Base-by-base conservation (phyloP, 2,329 filamentous ascomycete genomes). In the Talaromyces sp. region DNA sequence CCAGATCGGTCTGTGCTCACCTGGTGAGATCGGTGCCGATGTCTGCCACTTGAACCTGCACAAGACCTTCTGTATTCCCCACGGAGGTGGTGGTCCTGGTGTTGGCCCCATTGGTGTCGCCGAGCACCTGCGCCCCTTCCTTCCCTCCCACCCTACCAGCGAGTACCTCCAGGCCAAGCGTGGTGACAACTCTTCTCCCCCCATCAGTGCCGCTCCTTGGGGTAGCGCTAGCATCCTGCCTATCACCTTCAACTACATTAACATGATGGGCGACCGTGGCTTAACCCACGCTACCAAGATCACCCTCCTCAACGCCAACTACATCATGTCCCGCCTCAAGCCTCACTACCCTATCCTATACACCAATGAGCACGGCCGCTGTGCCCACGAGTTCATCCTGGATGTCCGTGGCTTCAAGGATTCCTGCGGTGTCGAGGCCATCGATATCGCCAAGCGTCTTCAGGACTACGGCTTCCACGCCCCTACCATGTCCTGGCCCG, bases 1-100 rank as follows among this genome's bases (percentile, higher is more conserved):
- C 16, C 93, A 97, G 75, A 97, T 97, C 59, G 93, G 93, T 11
- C 83, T 97, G 10, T 96, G 91, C 78, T 96, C 91, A 0, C 93
- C 93, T 1, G 93, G 93, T 35, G 91, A 95, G 72, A 96, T 97
- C 62, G 93, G 93, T 17, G 93, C 93, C 27, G 93, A 97, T 70
- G 92, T 97, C 35, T 97, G 93, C 82, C 93, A 97, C 78, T 81
- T 97, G 55, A 97, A 97, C 75, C 82, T 97, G 37, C 93, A 97
- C 84, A 97, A 97, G 83, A 97, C 93, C 3, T 97, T 97, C 81
- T 97, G 93, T 72, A 97, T 97, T 66, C 93, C 93, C 42, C 93
- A 97, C 74, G 93, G 93, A 50, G 93, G 93, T 58, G 93, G 93
- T 60, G 93, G 93, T 14, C 93, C 93, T 9, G 93, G 93, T 65